Evolutionary conservation across 2,329 filamentous ascomycete genomes (phyloP), one percentile per base, ranked within the genome.

Genomic region (Fusarium sp.): DNA sequence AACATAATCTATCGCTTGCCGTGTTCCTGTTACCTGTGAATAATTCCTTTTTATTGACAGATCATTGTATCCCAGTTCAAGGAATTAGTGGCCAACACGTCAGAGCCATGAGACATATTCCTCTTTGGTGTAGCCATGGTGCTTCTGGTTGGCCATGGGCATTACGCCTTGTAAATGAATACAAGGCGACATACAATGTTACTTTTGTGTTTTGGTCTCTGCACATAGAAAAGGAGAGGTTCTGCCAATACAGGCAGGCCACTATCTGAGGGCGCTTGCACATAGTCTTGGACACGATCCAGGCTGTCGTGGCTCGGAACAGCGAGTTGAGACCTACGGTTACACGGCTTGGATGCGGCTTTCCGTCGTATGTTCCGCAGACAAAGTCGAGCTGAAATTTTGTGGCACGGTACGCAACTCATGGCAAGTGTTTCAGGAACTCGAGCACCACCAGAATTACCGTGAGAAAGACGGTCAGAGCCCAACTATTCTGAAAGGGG

Each of bases 351-450:
- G 37, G 31, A 44, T 33, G 51, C 35, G 33, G 33, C 39, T 64
- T 29, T 48, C 39, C 51, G 51, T 45, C 29, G 16, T 39, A 46
- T 63, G 49, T 64, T 57, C 37, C 39, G 59, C 63, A 57, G 29
- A 25, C 58, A 35, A 46, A 55, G 35, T 64, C 45, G 55, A 74
- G 73, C 65, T 76, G 73, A 69, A 57, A 29, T 60, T 44, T 42
- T 39, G 72, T 73, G 56, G 25, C 41, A 74, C 64, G 27, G 19
- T 42, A n/a, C 31, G 64, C 48, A 38, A 48, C 48, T 56, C 48
- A 66, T 62, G 49, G 52, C 29, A 51, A 55, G 25, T 35, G 35
- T 38, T 45, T 60, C 45, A 55, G 63, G 44, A 29, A 38, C 25
- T 44, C n/a, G 45, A 27, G n/a, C 31, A 48, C 54, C 33, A 37